Evolutionary conservation across 148 eudicot species (phyloP), one percentile per base, ranked within the genome.

Genomic region (Salicornia ramosissima): DNA sequence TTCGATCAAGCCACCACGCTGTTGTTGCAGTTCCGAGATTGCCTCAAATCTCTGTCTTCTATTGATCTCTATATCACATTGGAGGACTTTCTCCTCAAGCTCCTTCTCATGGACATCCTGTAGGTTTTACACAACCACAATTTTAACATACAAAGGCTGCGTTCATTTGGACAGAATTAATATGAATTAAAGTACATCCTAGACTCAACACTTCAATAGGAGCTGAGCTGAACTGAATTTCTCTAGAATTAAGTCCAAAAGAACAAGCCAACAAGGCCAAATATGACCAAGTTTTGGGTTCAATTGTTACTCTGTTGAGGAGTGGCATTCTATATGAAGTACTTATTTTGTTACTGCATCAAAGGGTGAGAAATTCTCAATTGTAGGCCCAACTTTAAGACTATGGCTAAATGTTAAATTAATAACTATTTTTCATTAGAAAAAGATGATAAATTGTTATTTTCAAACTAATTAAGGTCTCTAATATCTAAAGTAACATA

Each of bases 1-100:
- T 70, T 90, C 92, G 25, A 86, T 90, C 72, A 93, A 75, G 72
- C 96, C 98, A 70, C 86, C 80, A 49, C 76, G 83, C 74, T 89
- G 87, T 71, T 87, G 81, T 79, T 89, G 97, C 65, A 84, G 69
- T 57, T 87, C 81, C 67, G 87, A 71, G 57, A 84, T 78, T 26
- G 83, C 74, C 81, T 86, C 95, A 64, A 88, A 88, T 69, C 79
- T 84, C 53, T 83, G 73, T 75, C 86, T 85, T 79, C 98, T 85
- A 56, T 76, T 78, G 68, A 65, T 82, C 83, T 93, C 98, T 10
- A 77, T 67, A 60, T 86, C 83, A 12, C 84, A 86, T 25, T 77
- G 77, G 64, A 90, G 85, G 77, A 92, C 26, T 59, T 70, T 69
- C 39, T 78, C 83, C n/a, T 60, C 60, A 42, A 45, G 68, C 52